These are phyloP conservation scores for Acanthamoeba lenticulata DNA, from an alignment of 208 protist genomes.

Conservation along the genomic window DNA sequence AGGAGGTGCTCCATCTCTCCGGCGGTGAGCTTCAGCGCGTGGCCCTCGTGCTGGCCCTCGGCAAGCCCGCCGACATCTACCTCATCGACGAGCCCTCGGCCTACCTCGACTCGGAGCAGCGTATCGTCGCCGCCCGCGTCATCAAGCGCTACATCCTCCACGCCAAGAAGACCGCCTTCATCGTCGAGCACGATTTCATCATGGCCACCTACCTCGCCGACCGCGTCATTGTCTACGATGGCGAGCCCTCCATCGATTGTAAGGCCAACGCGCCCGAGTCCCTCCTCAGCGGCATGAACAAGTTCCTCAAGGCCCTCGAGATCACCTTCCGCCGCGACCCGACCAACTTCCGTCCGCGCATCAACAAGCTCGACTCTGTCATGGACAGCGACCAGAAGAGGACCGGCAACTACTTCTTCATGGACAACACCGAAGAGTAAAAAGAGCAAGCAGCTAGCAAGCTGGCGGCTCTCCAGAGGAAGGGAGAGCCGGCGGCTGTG, in stretches of 20 bases:
- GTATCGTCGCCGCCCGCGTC: conserved; percentile 98
- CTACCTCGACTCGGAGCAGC: conserved; percentile 99
- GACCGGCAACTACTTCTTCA: conserved; percentile 98
- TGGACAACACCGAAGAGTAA: conserved; percentile 83
- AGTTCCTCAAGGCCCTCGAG: conserved; percentile 97
- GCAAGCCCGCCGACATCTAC: conserved; percentile 99
- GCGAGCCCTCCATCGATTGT: conserved; percentile 95
- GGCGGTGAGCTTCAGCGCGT: conserved; percentile 99
- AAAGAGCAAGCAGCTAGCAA: too few species aligned
- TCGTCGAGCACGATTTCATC: conserved; percentile 99
- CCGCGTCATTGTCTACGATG: conserved; percentile 99
- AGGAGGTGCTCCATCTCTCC: conserved; percentile 97
- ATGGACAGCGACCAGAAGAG: conserved; percentile 98
- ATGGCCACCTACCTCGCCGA: conserved; percentile 99
- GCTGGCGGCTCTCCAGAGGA: too few species aligned
- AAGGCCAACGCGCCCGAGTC: conserved; percentile 88
- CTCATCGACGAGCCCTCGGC: conserved; percentile 99
- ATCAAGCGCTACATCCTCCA: conserved; percentile 98
- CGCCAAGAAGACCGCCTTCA: conserved; percentile 98
- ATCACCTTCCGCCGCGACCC: conserved; percentile 99
- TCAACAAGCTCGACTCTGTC: conserved; percentile 98
- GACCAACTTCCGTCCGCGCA: conserved; percentile 98
- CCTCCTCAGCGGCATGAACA: conserved; percentile 96
- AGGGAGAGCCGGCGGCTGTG: too few species aligned
- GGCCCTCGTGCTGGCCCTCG: conserved; percentile 97